Conservation (phyloP, 140 eudicot genomes). For the Oenanthe javanica region DNA sequence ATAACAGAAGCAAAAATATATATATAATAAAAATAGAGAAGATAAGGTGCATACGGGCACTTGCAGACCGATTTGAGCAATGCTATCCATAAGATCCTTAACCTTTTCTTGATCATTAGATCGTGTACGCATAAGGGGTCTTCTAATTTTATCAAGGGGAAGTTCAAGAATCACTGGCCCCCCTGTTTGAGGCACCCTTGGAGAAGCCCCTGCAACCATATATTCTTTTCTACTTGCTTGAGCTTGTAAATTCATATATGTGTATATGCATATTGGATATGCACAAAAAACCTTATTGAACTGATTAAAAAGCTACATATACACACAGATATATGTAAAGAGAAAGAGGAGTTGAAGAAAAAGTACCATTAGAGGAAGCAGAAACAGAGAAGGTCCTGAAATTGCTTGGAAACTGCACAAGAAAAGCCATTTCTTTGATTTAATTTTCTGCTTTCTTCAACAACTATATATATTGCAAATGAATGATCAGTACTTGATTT, state of each 20-base stretch:
- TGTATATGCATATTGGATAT: no score
- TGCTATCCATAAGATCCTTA: slow-evolving; percentile 89
- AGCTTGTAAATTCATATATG: background rate
- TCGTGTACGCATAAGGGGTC: slow-evolving; percentile 95
- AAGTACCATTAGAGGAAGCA: slow-evolving; percentile 61
- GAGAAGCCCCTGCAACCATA: slow-evolving; percentile 49
- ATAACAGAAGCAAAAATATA: background rate
- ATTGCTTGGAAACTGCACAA: slow-evolving; percentile 38
- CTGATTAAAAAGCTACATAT: background rate
- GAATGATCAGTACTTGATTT: background rate
- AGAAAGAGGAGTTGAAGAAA: slow-evolving; percentile 3
- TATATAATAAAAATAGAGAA: background rate
- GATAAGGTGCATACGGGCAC: slow-evolving; percentile 58
- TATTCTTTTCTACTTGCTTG: background rate
- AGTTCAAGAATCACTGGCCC: slow-evolving; percentile 82
- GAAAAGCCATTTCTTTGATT: slow-evolving; percentile 43
- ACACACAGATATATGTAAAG: background rate
- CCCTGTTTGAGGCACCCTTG: slow-evolving; percentile 36
- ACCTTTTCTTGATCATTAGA: slow-evolving; percentile 77
- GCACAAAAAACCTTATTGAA: background rate
- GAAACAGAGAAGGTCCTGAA: slow-evolving; percentile 37
- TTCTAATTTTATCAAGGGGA: slow-evolving; percentile 72
- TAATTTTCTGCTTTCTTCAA: background rate
- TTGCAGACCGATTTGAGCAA: slow-evolving; percentile 90
- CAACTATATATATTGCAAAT: background rate